These are phyloP conservation scores for Paramecium caudatum DNA, from an alignment of 73 alveolate species.

Conservation along the genomic window DNA sequence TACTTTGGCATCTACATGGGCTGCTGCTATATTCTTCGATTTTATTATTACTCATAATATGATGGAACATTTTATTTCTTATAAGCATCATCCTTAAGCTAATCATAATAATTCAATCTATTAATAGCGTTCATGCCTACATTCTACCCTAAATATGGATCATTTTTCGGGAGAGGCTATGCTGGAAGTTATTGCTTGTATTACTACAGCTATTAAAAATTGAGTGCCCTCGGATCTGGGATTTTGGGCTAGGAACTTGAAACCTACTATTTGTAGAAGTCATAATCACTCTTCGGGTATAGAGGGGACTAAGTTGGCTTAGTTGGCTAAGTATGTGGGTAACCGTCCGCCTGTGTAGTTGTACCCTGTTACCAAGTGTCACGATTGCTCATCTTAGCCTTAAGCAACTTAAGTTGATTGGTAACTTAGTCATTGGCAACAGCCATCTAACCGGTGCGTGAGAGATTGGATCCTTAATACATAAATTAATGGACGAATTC, in stretches of 20 bases:
- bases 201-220: constrained; percentile 1
- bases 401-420: neutral
- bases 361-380: constrained; percentile 54
- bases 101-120: constrained; percentile 21
- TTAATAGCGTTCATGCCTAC: constrained; percentile 49
- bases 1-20: no score
- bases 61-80: neutral
- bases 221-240: constrained; percentile 42
- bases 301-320: constrained; percentile 48
- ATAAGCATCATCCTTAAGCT: neutral
- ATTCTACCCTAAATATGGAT: constrained; percentile 26
- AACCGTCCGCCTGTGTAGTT: neutral
- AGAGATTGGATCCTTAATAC: constrained; percentile 54
- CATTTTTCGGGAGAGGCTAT: constrained; percentile 9
- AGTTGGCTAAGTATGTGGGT: constrained; percentile 32
- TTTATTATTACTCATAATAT: constrained; percentile 4
- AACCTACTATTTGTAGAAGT: neutral
- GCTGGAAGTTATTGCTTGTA: neutral
- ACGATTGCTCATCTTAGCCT: constrained; percentile 44
- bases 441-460: constrained; percentile 64
- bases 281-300: constrained; percentile 27
- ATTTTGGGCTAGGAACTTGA: neutral
- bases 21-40: neutral
- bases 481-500: constrained; percentile 56
- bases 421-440: constrained; percentile 24